Conservation (phyloP, 1,284 basidiomycete species). For the Malassezia globosa region DNA sequence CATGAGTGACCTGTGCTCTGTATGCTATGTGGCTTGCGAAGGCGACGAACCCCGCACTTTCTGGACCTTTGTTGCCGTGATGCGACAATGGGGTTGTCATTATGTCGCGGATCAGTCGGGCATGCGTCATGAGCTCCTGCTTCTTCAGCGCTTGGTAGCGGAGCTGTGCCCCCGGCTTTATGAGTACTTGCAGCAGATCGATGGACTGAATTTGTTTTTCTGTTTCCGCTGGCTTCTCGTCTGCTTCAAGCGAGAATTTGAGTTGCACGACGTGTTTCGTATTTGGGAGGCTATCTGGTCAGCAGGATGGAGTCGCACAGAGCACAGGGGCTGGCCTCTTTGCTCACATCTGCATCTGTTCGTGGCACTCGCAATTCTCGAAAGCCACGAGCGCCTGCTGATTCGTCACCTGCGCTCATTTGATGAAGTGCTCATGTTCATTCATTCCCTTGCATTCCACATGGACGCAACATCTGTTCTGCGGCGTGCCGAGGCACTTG, state of each 20-base stretch:
- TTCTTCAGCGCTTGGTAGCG: constrained; percentile 75
- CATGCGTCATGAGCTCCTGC: constrained; percentile 84
- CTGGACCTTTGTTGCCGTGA: constrained; percentile 88
- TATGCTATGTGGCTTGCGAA: constrained; percentile 79
- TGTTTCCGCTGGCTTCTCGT: constrained; percentile 67
- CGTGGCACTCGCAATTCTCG: constrained; percentile 79
- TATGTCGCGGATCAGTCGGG: constrained; percentile 93
- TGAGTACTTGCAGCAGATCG: constrained; percentile 61
- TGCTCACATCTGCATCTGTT: constrained; percentile 54
- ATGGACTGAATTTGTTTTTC: constrained; percentile 89
- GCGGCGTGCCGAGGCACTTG: constrained; percentile 24
- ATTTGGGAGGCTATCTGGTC: constrained; percentile 64
- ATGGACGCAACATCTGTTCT: constrained; percentile 20
- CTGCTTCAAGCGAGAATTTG: constrained; percentile 63
- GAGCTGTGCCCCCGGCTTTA: constrained; percentile 76
- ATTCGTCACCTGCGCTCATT: constrained; percentile 78
- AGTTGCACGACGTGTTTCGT: constrained; percentile 71
- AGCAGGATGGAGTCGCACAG: constrained; percentile 20
- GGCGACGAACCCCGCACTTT: constrained; percentile 81
- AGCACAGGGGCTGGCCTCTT: constrained; percentile 5
- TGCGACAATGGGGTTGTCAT: constrained; percentile 90
- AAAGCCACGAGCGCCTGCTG: constrained; percentile 85
- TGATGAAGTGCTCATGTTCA: constrained; percentile 46
- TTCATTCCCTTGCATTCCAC: constrained; percentile 25
- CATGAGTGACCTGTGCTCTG: constrained; percentile 92